A percentile compares a stretch with the other conserved stretches of the same genome.
phyloP scores from a whole-genome alignment of 495 filamentous ascomycete genomes.

The Pseudevernia furfuracea region DNA sequence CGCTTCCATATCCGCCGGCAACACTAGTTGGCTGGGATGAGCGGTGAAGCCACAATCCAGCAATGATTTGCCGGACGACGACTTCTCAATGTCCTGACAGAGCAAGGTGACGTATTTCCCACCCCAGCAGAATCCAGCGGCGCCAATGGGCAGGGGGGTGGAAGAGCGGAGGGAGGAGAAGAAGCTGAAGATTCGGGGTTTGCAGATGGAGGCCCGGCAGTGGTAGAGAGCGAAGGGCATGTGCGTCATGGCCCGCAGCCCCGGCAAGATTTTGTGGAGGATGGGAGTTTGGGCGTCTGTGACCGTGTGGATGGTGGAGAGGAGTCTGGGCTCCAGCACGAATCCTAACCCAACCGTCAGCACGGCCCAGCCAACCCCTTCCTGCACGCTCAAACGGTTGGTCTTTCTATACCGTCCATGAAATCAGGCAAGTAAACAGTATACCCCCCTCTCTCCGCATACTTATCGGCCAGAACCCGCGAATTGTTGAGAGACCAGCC shows the following conservation, averaged over 20 bases:
- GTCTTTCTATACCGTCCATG: constrained; percentile 50
- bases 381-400: too few species aligned
- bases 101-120: constrained; percentile 42
- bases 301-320: background rate
- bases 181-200: constrained; percentile 43
- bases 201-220: constrained; percentile 31
- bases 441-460: constrained; percentile 41
- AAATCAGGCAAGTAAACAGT: constrained; percentile 53
- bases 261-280: constrained; percentile 18
- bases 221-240: constrained; percentile 33
- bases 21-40: constrained; percentile 43
- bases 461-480: constrained; percentile 45
- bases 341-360: constrained; percentile 5
- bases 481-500: constrained; percentile 51
- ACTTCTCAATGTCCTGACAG: constrained; percentile 29
- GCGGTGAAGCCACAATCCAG: constrained; percentile 49
- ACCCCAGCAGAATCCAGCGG: constrained; percentile 56
- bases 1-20: constrained; percentile 49
- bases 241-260: constrained; percentile 18
- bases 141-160: constrained; percentile 33
- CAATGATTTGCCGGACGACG: constrained; percentile 30
- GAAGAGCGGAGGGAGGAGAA: constrained; percentile 38
- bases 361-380: background rate
- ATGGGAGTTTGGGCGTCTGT: background rate
- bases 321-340: background rate